phyloP scores from a whole-genome alignment of 495 filamentous ascomycete genomes.

The Podospora bellae-mahoneyi region DNA sequence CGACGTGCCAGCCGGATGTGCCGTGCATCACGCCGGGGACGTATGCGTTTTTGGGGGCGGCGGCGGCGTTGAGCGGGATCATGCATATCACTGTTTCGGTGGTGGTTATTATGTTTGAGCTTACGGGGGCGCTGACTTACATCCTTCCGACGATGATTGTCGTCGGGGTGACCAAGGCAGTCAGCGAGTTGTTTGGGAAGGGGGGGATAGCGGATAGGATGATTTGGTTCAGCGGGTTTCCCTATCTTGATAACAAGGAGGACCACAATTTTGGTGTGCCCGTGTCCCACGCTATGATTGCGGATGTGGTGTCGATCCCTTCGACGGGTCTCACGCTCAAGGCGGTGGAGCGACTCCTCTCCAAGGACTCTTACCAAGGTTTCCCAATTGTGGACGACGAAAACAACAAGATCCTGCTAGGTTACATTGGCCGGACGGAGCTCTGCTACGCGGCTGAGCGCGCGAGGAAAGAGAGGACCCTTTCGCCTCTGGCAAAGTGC shows the following conservation, averaged over 20 bases:
- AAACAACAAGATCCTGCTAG: conserved; percentile 67
- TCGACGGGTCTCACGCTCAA: conserved; percentile 69
- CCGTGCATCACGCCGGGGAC: conserved; percentile 96
- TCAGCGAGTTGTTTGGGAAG: conserved; percentile 86
- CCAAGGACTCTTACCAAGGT: conserved; percentile 84
- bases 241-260: conserved; percentile 96
- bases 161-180: conserved; percentile 93
- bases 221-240: conserved; percentile 99
- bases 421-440: conserved; percentile 94
- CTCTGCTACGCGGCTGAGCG: conserved; percentile 89
- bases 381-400: conserved; percentile 87
- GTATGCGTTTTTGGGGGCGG: conserved; percentile 91
- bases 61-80: conserved; percentile 92
- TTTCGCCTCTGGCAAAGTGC: conserved; percentile 63
- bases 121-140: conserved; percentile 92
- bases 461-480: conserved; percentile 69
- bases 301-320: conserved; percentile 69
- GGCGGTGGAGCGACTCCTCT: conserved; percentile 69
- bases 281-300: conserved; percentile 89
- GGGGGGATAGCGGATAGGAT: conserved; percentile 96
- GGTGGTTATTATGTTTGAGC: conserved; percentile 97
- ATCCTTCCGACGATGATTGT: conserved; percentile 99
- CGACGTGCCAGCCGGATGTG: conserved; percentile 84
- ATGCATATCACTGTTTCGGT: conserved; percentile 98
- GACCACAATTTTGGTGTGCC: conserved; percentile 96